Conservation (phyloP, 768 basidiomycete genomes). For the Mycena pura region DNA sequence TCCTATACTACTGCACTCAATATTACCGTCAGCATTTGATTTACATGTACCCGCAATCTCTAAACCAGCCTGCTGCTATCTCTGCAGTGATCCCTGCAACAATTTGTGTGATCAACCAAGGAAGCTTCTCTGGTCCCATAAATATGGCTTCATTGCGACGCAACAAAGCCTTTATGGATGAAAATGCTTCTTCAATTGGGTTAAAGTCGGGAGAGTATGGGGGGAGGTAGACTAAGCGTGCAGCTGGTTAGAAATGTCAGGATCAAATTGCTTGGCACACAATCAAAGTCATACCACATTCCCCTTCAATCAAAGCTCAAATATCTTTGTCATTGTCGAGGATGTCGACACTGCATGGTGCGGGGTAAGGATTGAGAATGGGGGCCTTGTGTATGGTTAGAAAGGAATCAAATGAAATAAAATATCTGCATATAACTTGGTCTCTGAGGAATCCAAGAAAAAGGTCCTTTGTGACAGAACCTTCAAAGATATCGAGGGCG, state of each 20-base stretch:
- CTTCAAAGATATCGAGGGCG: slow-evolving; percentile 41
- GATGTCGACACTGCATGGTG: slow-evolving; percentile 42
- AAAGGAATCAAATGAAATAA: not conserved
- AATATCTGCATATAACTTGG: slow-evolving; percentile 30
- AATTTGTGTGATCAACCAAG: too few species aligned
- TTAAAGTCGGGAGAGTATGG: slow-evolving; percentile 44
- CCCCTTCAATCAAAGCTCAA: slow-evolving; percentile 34
- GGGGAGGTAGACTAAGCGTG: slow-evolving; percentile 32
- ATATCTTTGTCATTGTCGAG: slow-evolving; percentile 47
- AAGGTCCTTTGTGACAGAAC: slow-evolving; percentile 39
- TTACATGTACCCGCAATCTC: too few species aligned
- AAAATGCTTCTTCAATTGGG: slow-evolving; percentile 43
- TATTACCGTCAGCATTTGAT: too few species aligned
- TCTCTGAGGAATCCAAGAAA: slow-evolving; percentile 40
- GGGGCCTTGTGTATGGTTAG: slow-evolving; percentile 25
- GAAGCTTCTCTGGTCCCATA: too few species aligned
- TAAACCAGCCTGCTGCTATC: too few species aligned
- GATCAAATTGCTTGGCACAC: too few species aligned
- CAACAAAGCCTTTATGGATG: slow-evolving; percentile 36
- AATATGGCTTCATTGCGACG: too few species aligned
- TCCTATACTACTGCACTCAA: too few species aligned
- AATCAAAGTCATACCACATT: slow-evolving; percentile 29
- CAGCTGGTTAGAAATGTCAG: not conserved
- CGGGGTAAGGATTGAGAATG: slow-evolving; percentile 42
- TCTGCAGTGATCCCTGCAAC: too few species aligned